Percentiles rank a stretch among this genome's conserved stretches.
Evolutionary conservation across 23 red algal species (phyloP).

Genomic region (Chondrus crispus): DNA sequence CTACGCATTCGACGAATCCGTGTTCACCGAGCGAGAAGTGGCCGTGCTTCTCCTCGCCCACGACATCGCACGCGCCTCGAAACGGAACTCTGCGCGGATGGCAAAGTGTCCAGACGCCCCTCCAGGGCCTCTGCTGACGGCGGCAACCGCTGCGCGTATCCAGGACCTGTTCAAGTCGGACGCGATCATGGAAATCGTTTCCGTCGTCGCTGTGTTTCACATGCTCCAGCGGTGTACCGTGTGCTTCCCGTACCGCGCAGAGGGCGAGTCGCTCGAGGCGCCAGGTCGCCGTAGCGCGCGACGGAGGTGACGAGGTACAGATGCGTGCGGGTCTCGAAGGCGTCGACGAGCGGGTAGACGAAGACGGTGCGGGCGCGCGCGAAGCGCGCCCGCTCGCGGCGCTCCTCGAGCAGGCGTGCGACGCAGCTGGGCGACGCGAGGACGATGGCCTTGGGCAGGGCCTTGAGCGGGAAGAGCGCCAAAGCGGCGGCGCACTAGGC

Average conservation of each 20-base stretch:
- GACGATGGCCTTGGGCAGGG: too few species aligned
- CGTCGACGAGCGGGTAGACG: too few species aligned
- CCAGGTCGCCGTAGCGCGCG: too few species aligned
- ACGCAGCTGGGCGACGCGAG: too few species aligned
- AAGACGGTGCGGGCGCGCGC: too few species aligned
- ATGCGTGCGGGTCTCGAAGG: too few species aligned
- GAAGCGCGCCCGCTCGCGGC: too few species aligned
- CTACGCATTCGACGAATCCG: not conserved
- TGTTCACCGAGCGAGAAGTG: conserved; percentile 37
- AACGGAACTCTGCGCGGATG: not conserved
- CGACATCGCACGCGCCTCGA: conserved; percentile 33
- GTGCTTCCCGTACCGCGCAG: conserved; percentile 53
- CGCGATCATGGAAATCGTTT: conserved; percentile 46
- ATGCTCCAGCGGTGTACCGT: conserved; percentile 38
- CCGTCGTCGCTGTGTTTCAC: conserved; percentile 42
- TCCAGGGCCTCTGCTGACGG: not conserved
- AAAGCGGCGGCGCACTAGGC: too few species aligned
- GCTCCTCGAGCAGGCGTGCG: too few species aligned
- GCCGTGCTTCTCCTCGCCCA: conserved; percentile 49
- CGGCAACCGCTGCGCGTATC: conserved; percentile 6
- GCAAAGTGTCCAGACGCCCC: conserved; percentile 21
- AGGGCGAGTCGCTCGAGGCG: too few species aligned
- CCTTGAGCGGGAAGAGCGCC: too few species aligned
- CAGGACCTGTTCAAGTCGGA: conserved; percentile 36
- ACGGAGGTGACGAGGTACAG: too few species aligned